Evolutionary conservation across 176 grass and related monocot species (phyloP).

Genomic region (Dactylis glomerata): DNA sequence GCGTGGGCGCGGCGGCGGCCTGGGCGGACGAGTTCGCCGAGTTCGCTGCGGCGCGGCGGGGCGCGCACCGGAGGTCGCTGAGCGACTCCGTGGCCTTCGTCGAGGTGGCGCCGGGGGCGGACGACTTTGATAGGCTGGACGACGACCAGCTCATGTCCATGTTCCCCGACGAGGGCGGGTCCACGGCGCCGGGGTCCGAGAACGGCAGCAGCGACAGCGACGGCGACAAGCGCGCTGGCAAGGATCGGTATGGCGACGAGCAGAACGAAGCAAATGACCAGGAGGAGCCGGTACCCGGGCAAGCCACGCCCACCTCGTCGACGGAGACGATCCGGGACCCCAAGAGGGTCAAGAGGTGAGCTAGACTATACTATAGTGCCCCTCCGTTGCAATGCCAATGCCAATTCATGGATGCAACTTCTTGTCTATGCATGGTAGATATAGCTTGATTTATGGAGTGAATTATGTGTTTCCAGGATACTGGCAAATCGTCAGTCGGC

Average conservation of each 20-base stretch:
- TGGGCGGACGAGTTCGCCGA: constrained; percentile 79
- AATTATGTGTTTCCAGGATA: constrained; percentile 45
- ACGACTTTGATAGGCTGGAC: constrained; percentile 85
- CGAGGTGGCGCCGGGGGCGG: constrained; percentile 44
- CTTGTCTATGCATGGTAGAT: not conserved
- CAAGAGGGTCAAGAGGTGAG: constrained; percentile 93
- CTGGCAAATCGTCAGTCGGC: constrained; percentile 95
- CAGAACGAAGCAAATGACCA: not conserved
- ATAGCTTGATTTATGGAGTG: not conserved
- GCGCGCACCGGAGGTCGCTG: constrained; percentile 66
- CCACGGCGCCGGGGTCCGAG: constrained; percentile 29
- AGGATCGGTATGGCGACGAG: constrained; percentile 23
- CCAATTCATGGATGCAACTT: not conserved
- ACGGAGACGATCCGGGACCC: constrained; percentile 56
- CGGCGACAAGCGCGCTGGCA: constrained; percentile 10
- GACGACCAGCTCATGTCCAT: constrained; percentile 99
- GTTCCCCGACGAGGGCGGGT: constrained; percentile 67
- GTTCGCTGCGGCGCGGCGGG: constrained; percentile 69
- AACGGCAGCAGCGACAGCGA: constrained; percentile 45
- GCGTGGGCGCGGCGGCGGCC: not conserved
- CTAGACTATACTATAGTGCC: not conserved
- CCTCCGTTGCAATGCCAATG: not conserved
- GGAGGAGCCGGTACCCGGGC: not conserved
- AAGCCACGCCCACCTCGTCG: not conserved
- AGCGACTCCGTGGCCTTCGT: constrained; percentile 96